A percentile compares a stretch with the other conserved stretches of the same genome.
Evolutionary conservation across 2,329 filamentous ascomycete genomes (phyloP).

Genomic region (Claviceps africana): DNA sequence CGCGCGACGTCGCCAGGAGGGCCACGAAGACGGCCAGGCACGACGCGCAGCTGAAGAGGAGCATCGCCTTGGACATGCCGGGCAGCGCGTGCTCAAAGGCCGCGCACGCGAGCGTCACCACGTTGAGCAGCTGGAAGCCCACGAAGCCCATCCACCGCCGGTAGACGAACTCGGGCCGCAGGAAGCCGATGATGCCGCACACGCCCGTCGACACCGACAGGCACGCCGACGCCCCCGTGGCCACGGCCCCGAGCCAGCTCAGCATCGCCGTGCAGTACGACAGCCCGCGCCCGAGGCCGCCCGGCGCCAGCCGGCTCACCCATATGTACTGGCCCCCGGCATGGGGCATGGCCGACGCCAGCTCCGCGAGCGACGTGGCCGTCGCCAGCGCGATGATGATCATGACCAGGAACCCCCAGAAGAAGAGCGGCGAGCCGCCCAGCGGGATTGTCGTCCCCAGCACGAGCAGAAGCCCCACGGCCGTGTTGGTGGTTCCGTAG

Average conservation of each 20-base stretch:
- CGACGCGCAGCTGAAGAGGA: conserved; percentile 14
- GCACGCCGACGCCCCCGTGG: conserved; percentile 12
- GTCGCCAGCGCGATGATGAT: conserved; percentile 12
- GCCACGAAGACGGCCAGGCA: conserved; percentile 13
- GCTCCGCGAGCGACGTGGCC: conserved; percentile 14
- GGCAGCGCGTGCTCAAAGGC: conserved; percentile 14
- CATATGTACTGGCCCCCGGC: conserved; percentile 17
- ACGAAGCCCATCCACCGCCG: conserved; percentile 16
- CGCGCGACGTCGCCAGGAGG: conserved; percentile 13
- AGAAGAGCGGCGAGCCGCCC: conserved; percentile 13
- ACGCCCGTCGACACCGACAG: conserved; percentile 12
- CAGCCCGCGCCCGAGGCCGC: conserved; percentile 6
- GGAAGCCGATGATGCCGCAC: conserved; percentile 11
- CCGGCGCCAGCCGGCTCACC: conserved; percentile 12
- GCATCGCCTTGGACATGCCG: conserved; percentile 13
- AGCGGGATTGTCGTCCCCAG: conserved; percentile 11
- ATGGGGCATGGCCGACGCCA: conserved; percentile 16
- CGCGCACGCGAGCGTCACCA: conserved; percentile 9
- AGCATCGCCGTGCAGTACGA: conserved; percentile 14
- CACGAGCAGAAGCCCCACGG: conserved; percentile 11
- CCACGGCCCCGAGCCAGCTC: conserved; percentile 16
- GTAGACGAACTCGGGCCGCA: conserved; percentile 13
- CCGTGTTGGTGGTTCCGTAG: conserved; percentile 14
- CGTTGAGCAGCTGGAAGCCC: conserved; percentile 14
- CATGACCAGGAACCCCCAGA: conserved; percentile 15